Percentiles rank a stretch among this genome's conserved stretches.
Conservation (phyloP, 164 flowering plant genomes). For the Berberis vulgaris region DNA sequence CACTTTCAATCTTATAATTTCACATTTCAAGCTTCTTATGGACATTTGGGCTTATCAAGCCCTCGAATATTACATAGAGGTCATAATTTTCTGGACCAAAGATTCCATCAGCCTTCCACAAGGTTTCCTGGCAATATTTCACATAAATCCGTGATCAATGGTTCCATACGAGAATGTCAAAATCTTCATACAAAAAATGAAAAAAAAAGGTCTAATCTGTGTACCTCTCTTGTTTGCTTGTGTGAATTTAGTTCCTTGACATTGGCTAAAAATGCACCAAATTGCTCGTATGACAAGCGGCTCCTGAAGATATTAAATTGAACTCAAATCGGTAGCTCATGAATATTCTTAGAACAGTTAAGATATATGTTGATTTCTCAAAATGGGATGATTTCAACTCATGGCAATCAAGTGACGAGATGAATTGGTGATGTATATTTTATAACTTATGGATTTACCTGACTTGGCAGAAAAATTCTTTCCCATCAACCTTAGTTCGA, state of each 20-base stretch:
- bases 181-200: neutral
- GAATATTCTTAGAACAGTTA: neutral
- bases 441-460: constrained; percentile 32
- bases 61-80: constrained; percentile 71
- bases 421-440: no score
- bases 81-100: constrained; percentile 86
- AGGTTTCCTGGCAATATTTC: constrained; percentile 55
- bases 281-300: constrained; percentile 89
- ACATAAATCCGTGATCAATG: neutral
- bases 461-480: constrained; percentile 94
- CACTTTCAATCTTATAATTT: no score
- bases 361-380: no score
- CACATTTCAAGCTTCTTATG: constrained; percentile 22
- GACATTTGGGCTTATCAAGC: constrained; percentile 59
- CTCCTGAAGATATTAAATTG: constrained; percentile 36
- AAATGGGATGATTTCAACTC: no score
- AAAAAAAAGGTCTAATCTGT: neutral
- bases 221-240: constrained; percentile 83
- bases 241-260: constrained; percentile 90
- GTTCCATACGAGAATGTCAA: neutral
- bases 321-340: neutral
- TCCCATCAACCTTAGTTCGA: constrained; percentile 84
- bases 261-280: constrained; percentile 82
- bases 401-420: no score
- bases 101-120: constrained; percentile 76